These are phyloP conservation scores for Chondrostereum purpureum DNA, from an alignment of 1,284 basidiomycete species.

Conservation along the genomic window DNA sequence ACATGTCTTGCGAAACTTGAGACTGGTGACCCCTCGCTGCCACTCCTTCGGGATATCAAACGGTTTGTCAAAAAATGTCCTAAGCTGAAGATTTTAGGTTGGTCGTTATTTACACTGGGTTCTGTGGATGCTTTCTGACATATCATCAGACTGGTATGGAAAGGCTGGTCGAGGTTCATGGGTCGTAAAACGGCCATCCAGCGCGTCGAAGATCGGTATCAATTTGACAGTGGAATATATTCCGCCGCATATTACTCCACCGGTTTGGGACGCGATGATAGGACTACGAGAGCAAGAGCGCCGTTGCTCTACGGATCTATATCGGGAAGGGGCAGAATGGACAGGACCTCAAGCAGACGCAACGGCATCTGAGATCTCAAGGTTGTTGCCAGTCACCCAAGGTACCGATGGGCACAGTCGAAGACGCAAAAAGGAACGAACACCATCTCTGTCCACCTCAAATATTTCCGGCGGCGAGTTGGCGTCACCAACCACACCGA, in stretches of 20 bases:
- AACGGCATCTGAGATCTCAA: neutral
- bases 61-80: slow-evolving; percentile 29
- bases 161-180: slow-evolving; percentile 27
- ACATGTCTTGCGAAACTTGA: slow-evolving; percentile 15
- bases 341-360: slow-evolving; percentile 24
- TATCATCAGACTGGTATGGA: slow-evolving; percentile 27
- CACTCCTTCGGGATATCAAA: slow-evolving; percentile 28
- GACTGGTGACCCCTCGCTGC: slow-evolving; percentile 25
- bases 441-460: slow-evolving; percentile 1
- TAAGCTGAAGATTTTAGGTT: slow-evolving; percentile 23
- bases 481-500: slow-evolving; percentile 2
- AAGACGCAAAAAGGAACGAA: neutral
- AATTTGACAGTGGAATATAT: slow-evolving; percentile 27
- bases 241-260: slow-evolving; percentile 17
- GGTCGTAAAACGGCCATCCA: slow-evolving; percentile 20
- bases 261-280: slow-evolving; percentile 17
- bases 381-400: too few relatives aligned
- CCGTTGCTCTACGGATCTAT: slow-evolving; percentile 16
- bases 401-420: neutral
- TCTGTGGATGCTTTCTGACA: slow-evolving; percentile 1
- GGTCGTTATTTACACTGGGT: slow-evolving; percentile 7
- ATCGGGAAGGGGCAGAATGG: slow-evolving; percentile 24
- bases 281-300: slow-evolving; percentile 16
- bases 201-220: slow-evolving; percentile 21
- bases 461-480: neutral